A percentile compares a stretch with the other conserved stretches of the same genome.
phyloP scores from a whole-genome alignment of 148 eudicot genomes.

The Vaccinium darrowii region DNA sequence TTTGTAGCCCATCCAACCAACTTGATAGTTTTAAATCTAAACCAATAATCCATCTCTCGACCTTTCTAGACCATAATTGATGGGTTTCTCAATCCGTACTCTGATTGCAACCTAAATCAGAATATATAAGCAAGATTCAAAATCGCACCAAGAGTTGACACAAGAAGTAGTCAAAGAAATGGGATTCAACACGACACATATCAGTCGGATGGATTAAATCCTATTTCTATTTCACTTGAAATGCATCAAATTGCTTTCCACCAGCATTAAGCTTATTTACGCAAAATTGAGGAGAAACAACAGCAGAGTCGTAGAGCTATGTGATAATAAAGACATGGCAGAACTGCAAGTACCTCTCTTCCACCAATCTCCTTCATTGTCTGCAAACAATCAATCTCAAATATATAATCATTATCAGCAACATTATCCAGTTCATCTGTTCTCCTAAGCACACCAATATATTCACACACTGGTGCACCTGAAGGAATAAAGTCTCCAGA shows the following conservation, averaged over 20 bases:
- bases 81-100: no score
- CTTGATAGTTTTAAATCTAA: no score
- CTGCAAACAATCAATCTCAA: slow-evolving; percentile 59
- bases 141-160: no score
- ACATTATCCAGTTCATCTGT: slow-evolving; percentile 49
- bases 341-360: slow-evolving; percentile 42
- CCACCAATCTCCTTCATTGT: slow-evolving; percentile 63
- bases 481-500: slow-evolving; percentile 51
- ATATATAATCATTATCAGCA: slow-evolving; percentile 42
- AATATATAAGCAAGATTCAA: no score
- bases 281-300: neutral
- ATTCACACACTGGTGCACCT: slow-evolving; percentile 57
- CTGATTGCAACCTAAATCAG: no score
- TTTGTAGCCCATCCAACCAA: no score
- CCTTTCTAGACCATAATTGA: no score
- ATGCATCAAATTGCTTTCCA: neutral
- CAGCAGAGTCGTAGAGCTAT: neutral
- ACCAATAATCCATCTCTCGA: no score
- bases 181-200: no score
- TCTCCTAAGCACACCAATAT: slow-evolving; percentile 42
- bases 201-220: no score
- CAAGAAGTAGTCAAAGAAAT: no score
- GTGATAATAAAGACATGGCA: neutral
- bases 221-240: neutral
- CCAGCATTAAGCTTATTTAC: no score